A percentile compares a stretch with the other conserved stretches of the same genome.
Evolutionary conservation across 805 yeast species (phyloP).

Genomic region (Candida pseudoglaebosa): DNA sequence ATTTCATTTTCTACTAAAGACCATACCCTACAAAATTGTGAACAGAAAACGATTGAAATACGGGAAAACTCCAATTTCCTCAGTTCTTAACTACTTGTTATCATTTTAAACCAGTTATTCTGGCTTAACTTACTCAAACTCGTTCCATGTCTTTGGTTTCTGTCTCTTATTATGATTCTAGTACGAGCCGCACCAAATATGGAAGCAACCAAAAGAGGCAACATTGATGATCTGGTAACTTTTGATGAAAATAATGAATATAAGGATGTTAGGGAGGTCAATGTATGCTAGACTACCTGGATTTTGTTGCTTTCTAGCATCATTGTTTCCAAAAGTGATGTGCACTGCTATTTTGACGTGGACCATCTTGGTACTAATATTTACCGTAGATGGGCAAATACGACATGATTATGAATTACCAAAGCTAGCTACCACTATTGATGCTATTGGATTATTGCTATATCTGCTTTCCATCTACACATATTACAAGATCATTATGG

Average conservation of each 20-base stretch:
- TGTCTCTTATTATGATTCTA: too few species aligned
- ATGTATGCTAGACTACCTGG: neutral
- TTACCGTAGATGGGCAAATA: conserved; percentile 14
- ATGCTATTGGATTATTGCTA: conserved; percentile 22
- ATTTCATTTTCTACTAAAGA: too few species aligned
- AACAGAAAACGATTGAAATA: too few species aligned
- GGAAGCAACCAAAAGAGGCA: neutral
- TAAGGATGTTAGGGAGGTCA: conserved; percentile 1
- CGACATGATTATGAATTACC: conserved; percentile 10
- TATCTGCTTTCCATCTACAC: conserved; percentile 41
- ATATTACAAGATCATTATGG: conserved; percentile 48
- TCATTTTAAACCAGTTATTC: too few species aligned
- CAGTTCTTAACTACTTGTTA: too few species aligned
- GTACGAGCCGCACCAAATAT: neutral
- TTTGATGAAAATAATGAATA: neutral
- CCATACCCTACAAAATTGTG: too few species aligned
- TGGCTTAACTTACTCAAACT: too few species aligned
- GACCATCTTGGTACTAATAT: conserved; percentile 39
- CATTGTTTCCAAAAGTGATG: conserved; percentile 47
- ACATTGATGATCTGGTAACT: neutral
- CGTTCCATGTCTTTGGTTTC: too few species aligned
- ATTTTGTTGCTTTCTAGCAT: conserved; percentile 11
- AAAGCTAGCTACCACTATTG: conserved; percentile 13
- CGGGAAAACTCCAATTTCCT: too few species aligned
- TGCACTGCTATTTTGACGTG: conserved; percentile 44